Evolutionary conservation across 2,329 filamentous ascomycete genomes (phyloP), one percentile per base, ranked within the genome.

Genomic region (Sclerotinia sclerotiorum): DNA sequence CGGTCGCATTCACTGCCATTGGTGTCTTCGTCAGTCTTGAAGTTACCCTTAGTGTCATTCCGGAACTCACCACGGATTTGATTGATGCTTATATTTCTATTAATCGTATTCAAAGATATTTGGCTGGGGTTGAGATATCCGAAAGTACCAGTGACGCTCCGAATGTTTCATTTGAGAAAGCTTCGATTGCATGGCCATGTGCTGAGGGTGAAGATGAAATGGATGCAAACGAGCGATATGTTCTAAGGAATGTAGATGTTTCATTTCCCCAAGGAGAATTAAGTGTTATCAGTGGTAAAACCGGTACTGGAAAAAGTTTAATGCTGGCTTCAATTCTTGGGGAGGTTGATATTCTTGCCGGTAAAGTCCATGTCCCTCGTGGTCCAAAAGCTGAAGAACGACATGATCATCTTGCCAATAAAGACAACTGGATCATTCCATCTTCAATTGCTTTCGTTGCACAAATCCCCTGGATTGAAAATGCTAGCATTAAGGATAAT

Each of bases 401-500:
- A 49, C 84, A 85, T 70, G 89, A 92, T 73, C 77, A 80, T 65
- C 85, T 87, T 70, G 90, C 90, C 2, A 89, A 80, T 19, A 79
- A 74, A 58, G 78, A 78, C 4, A 82, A 91, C 72, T 93, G 91
- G 91, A 87, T 90, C 56, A 83, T 93, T 21, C 84, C 88, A 10
- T 84, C 84, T 3, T 85, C 89, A 1, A 84, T 93, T 60, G 91
- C 91, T 0, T 94, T 89, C 73, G 90, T 94, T 46, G 87, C 89
- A 1, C 73, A 94, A 76, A 92, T 90, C 10, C 91, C 92, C 0
- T 95, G 91, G 92, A 91, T 95, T 61, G 91, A 94, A 75, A 94
- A 94, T 73, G 90, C 89, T 0, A 90, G 87, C 7, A 88, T 96
- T 70, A 87, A 85, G 68, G 88, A 93, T 56, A 96, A 95, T 73